Base-by-base conservation (phyloP, 257 asterid species). In the Petunia secreta region DNA sequence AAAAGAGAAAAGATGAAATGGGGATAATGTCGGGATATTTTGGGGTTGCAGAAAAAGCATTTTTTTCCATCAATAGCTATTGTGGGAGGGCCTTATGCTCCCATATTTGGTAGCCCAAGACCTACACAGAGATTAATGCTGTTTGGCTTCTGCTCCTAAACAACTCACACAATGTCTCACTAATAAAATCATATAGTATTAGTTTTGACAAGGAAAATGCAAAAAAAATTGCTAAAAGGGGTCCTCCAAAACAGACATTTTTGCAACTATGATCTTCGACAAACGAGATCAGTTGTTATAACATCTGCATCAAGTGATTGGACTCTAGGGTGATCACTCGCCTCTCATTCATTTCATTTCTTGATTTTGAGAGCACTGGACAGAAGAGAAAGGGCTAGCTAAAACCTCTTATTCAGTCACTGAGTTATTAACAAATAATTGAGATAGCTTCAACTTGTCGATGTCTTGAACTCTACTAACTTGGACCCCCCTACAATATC, bases 81-180 rank as follows among this genome's bases (percentile, higher is more conserved):
- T 63, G 58, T 44, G 54, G 15, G 67, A 58, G 75, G 84, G 41
- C 74, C 15, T 80, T 60, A 39, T 67, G 80, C 69, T 55, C 78
- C 82, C 84, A 40, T 6, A 13, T 13, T 55, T 39, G 76, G 79
- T 38, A 80, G 40, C 87, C 73, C 1, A 25, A 69, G 80, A 77
- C 82, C 84, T 77, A 77, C 82, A 81, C 46, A 63, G 1, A 16
- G 76, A 54, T 77, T 50, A 84, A 71, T 44, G 82, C 1, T 75
- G 69, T 80, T 75, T 75, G 75, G 50, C 6, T 53, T 75, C 1
- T 80, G 69, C 75, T 48, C 83, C 53, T 7, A 46, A 66, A 58
- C 55, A 50, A 80, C 36, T 6, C 50, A 50, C 37, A 55, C 48
- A 57, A 58, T 57, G 66, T 2, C 58, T 54, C 43, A 25, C 55